These are phyloP conservation scores for Pseudopyricularia cyperi DNA, from an alignment of 2,329 filamentous ascomycete genomes.

Conservation along the genomic window DNA sequence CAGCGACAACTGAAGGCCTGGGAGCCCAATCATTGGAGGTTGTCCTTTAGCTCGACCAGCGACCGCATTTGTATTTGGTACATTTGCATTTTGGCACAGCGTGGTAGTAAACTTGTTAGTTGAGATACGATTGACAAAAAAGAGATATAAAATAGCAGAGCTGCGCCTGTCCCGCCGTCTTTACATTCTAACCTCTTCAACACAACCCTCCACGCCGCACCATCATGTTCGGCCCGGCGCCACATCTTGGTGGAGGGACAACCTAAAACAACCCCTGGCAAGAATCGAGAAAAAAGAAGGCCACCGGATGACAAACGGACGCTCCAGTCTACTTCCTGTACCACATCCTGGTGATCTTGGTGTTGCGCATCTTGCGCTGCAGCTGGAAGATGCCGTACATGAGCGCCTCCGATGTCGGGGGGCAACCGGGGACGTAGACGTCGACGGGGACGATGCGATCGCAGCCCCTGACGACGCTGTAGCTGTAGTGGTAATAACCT, in stretches of 20 bases:
- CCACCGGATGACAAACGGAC: not conserved
- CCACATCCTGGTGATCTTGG: slow-evolving; percentile 33
- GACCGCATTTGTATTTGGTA: too few species aligned
- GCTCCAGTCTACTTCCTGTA: slow-evolving; percentile 28
- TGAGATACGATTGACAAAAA: not conserved
- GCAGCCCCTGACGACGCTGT: slow-evolving; percentile 51
- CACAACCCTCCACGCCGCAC: not conserved
- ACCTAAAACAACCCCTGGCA: too few species aligned
- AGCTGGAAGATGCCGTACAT: slow-evolving; percentile 50
- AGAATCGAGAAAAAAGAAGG: not conserved
- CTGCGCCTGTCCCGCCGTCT: not conserved
- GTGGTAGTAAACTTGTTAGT: too few species aligned
- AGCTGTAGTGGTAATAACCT: slow-evolving; percentile 64
- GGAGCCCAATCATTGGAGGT: too few species aligned
- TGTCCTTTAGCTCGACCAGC: too few species aligned
- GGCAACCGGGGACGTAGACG: slow-evolving; percentile 54
- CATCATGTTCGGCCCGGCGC: too few species aligned
- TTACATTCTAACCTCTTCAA: not conserved
- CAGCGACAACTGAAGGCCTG: too few species aligned
- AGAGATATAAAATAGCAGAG: not conserved
- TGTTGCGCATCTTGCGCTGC: slow-evolving; percentile 54
- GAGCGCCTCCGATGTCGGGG: slow-evolving; percentile 32
- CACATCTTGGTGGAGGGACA: not conserved
- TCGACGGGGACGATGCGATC: slow-evolving; percentile 56
- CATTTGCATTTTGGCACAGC: too few species aligned